Percentiles rank a stretch among this genome's conserved stretches.
phyloP scores from a whole-genome alignment of 164 flowering plant genomes.

The Warburgia ugandensis region DNA sequence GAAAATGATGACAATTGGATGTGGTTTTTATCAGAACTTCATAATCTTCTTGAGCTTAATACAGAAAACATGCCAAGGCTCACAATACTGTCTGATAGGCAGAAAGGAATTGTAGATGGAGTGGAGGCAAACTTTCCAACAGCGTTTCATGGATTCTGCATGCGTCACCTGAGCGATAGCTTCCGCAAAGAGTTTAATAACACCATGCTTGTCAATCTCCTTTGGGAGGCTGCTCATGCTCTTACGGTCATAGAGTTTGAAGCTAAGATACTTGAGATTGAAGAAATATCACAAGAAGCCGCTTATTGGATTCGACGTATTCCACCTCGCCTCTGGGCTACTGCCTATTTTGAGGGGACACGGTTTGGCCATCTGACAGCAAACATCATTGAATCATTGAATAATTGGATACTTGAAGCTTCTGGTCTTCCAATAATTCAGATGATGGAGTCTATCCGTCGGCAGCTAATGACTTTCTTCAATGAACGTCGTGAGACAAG shows the following conservation, averaged over 20 bases:
- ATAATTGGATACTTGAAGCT: slow-evolving; percentile 38
- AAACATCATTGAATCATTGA: slow-evolving; percentile 31
- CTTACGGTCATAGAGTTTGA: slow-evolving; percentile 37
- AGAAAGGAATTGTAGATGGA: slow-evolving; percentile 38
- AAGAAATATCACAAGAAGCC: too few species aligned
- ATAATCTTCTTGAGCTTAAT: slow-evolving; percentile 34
- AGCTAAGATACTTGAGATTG: slow-evolving; percentile 34
- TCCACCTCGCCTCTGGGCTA: slow-evolving; percentile 46
- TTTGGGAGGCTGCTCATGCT: slow-evolving; percentile 43
- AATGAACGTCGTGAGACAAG: slow-evolving; percentile 38
- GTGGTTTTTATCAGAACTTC: slow-evolving; percentile 45
- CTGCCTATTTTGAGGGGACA: slow-evolving; percentile 40
- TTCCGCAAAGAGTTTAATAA: slow-evolving; percentile 39
- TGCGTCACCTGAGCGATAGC: slow-evolving; percentile 41
- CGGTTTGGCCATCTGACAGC: slow-evolving; percentile 45
- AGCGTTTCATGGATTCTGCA: slow-evolving; percentile 44
- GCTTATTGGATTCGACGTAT: slow-evolving; percentile 39
- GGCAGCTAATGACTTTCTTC: slow-evolving; percentile 45
- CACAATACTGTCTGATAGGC: slow-evolving; percentile 38
- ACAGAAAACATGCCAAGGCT: too few species aligned
- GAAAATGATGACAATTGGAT: slow-evolving; percentile 35
- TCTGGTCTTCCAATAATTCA: slow-evolving; percentile 43
- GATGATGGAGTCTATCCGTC: slow-evolving; percentile 42
- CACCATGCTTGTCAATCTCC: slow-evolving; percentile 36
- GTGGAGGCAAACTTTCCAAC: slow-evolving; percentile 41